Evolutionary conservation across 2,329 filamentous ascomycete species (phyloP), one percentile per base, ranked within the genome.

Genomic region (Calycina marina): DNA sequence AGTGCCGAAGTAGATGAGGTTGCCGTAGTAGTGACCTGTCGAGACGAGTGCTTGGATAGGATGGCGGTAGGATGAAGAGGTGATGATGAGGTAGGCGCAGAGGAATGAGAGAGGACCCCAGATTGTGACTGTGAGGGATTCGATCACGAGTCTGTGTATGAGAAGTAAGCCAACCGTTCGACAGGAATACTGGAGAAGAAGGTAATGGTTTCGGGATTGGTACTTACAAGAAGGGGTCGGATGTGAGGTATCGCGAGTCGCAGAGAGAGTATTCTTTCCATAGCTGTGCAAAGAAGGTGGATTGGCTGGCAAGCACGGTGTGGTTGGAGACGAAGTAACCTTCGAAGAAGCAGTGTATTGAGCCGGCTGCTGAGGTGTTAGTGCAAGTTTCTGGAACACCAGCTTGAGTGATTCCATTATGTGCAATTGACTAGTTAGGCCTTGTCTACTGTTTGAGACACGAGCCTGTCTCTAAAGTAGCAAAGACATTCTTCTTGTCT

Each of bases 1-100:
- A 11, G 72, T 77, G 2, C 63, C 54, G 47, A 71, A 75, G 55
- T 77, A 77, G 24, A 77, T 55, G 1, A 63, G 53, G 13, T 73
- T 66, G 35, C 71, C 67, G 52, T 72, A 44, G 18, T 39, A 31
- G 13, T 50, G 45, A 6, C 43, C 48, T 3, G 49, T 49, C 5
- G 46, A 53, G 12, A 56, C 51, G 14, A 56, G 48, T 25, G 50
- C 47, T 34, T 74, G 69, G 28, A 66, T 44, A 6, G 63, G 54
- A 45, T 74, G 60, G 5, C 70, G 63, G 18, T 57, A 47, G n/a
- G 59, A 54, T 34, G 57, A 60, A 25, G 54, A 46, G 17, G 43
- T 50, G 16, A 59, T 53, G 39, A 71, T 67, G 40, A 60, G 54
- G 20, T 56, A 32, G 2, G 64, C 61, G 4, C 63, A 58, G 25